Evolutionary conservation across 345 rosid species (phyloP).

Genomic region (Gossypium rotundifolium): DNA sequence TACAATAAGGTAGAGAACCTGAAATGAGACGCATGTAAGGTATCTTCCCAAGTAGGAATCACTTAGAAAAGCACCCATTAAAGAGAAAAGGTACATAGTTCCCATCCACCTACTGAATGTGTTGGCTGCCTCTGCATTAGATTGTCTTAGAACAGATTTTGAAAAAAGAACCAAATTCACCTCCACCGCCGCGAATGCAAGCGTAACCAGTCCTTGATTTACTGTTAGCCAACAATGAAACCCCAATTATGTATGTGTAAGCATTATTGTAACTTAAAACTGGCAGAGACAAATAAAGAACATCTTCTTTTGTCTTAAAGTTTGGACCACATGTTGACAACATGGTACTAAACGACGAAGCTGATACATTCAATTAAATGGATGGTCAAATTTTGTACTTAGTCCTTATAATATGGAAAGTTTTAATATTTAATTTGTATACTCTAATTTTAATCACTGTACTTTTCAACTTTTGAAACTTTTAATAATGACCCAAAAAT

Average conservation of each 20-base stretch:
- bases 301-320: too few relatives aligned
- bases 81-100: slow-evolving; percentile 30
- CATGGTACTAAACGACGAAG: too few relatives aligned
- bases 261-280: background rate
- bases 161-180: slow-evolving; percentile 32
- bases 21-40: slow-evolving; percentile 30
- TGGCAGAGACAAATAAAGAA: background rate
- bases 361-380: too few relatives aligned
- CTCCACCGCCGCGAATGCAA: slow-evolving; percentile 27
- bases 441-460: too few relatives aligned
- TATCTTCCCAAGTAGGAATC: slow-evolving; percentile 35
- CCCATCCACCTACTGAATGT: slow-evolving; percentile 30
- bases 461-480: too few relatives aligned
- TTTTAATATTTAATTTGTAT: too few relatives aligned
- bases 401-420: too few relatives aligned
- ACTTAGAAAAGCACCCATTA: slow-evolving; percentile 36
- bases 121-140: slow-evolving; percentile 30
- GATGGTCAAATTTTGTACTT: too few relatives aligned
- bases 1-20: slow-evolving; percentile 26
- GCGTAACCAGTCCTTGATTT: slow-evolving; percentile 21
- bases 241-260: background rate
- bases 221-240: slow-evolving; percentile 5
- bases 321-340: too few relatives aligned
- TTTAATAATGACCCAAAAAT: too few relatives aligned
- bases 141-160: slow-evolving; percentile 27